Percentiles rank a stretch among this genome's conserved stretches.
These are phyloP conservation scores for Agapanthus africanus DNA, from an alignment of 106 monocot species.

Conservation along the genomic window DNA sequence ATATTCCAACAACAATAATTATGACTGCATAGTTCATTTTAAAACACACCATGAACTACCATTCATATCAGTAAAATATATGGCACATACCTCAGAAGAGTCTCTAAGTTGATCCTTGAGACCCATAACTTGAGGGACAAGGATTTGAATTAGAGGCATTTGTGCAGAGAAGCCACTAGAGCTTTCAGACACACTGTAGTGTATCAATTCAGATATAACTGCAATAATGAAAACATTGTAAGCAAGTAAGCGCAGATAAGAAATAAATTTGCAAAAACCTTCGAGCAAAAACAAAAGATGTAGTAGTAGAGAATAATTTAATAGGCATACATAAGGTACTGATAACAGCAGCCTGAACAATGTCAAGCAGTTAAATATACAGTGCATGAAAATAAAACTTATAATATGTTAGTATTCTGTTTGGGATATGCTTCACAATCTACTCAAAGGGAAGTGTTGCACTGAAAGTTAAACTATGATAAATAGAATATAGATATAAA, in stretches of 20 bases:
- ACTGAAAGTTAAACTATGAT: not conserved
- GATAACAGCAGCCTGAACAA: not conserved
- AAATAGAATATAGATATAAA: not conserved
- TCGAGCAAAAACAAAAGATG: not conserved
- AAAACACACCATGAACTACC: not conserved
- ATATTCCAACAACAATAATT: not conserved
- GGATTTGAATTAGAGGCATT: conserved; percentile 82
- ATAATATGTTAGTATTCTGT: not conserved
- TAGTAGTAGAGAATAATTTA: not conserved
- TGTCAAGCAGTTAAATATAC: not conserved
- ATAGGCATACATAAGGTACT: not conserved
- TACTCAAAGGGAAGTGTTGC: not conserved
- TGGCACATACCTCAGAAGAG: conserved; percentile 73
- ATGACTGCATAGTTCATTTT: not conserved
- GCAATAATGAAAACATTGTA: conserved; percentile 39
- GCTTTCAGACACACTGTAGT: conserved; percentile 49
- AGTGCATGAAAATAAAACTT: not conserved
- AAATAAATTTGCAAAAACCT: not conserved
- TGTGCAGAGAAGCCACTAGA: conserved; percentile 49
- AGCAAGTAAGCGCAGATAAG: conserved; percentile 1
- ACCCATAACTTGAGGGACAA: conserved; percentile 81
- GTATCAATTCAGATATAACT: conserved; percentile 96
- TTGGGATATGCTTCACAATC: too few species aligned
- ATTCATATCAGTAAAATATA: too few species aligned
- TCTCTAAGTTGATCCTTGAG: conserved; percentile 79